Evolutionary conservation across 2,329 filamentous ascomycete species (phyloP).

Genomic region (Ceratocystis destructans): DNA sequence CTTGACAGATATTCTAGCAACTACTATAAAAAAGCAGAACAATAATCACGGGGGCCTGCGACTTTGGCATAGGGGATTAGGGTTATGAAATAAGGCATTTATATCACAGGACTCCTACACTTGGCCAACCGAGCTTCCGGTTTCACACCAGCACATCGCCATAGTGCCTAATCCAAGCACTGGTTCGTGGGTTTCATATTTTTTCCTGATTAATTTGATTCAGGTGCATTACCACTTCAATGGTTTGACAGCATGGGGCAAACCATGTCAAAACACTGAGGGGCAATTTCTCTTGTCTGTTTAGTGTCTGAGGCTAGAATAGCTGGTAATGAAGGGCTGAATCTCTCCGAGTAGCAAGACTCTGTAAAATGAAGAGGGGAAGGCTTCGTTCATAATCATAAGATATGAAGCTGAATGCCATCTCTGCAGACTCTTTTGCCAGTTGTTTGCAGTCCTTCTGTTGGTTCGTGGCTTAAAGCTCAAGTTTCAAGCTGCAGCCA

Average conservation of each 20-base stretch:
- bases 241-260: background rate
- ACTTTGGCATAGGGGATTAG: background rate
- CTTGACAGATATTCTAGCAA: background rate
- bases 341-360: conserved; percentile 12
- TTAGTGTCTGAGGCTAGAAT: conserved; percentile 8
- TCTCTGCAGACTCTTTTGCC: background rate
- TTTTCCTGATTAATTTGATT: background rate
- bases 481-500: background rate
- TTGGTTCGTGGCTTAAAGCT: background rate
- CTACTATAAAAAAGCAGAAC: too few species aligned
- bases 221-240: background rate
- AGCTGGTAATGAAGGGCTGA: background rate
- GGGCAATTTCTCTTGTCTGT: background rate
- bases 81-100: background rate
- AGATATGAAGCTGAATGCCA: background rate
- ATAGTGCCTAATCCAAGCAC: background rate
- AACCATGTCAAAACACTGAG: background rate
- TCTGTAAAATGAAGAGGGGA: background rate
- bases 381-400: background rate
- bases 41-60: too few species aligned
- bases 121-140: background rate
- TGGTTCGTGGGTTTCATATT: background rate
- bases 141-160: background rate
- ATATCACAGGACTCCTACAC: background rate
- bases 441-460: background rate